Evolutionary conservation across 495 filamentous ascomycete genomes (phyloP), one percentile per base, ranked within the genome.

Genomic region (Penicillium maclennaniae): DNA sequence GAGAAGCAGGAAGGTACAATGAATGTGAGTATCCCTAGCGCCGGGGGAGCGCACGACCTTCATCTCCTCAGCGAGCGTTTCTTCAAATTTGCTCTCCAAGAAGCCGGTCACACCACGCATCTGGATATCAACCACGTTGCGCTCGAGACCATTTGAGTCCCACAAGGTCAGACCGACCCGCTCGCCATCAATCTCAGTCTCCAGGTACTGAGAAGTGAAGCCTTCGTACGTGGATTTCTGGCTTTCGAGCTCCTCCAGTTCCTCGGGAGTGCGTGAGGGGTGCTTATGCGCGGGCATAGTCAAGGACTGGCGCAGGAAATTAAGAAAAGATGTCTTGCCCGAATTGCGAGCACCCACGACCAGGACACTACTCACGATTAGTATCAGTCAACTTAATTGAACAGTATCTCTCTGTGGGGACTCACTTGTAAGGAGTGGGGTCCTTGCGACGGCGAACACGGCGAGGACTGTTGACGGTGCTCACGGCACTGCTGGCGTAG

Each of bases 371-470:
- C n/a, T 34, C 2, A 46, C 25, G 44, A 66, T 55, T 28, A 59
- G 8, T 36, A 40, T 14, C 31, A 14, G 14, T 14, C 10, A 4
- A 12, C 31, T 31, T 7, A 7, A 12, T 10, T 14, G n/a, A n/a
- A n/a, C n/a, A n/a, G 10, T 34, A 34, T 14, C 9, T 34, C 31
- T 14, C 10, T 34, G 8, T 3, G 31, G 14, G 7, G 21, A 62
- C 92, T 81, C 77, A 98, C 93, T 98, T 98, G 79, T 97, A 97
- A 7, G 93, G 89, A 6, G 91, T 97, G 19, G 93, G 93, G 64
- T 98, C 93, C 78, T 93, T 96, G 74, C 93, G 87, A 69, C 93
- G 85, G 58, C 93, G 83, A 43, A 97, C 85, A 63, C 93, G 84
- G 55, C 93, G 83, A 40, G 93, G 93, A 71, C 89, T 96, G 76